Evolutionary conservation across 2,329 filamentous ascomycete genomes (phyloP), one percentile per base, ranked within the genome.

Genomic region (Colletotrichum euphorbiae): DNA sequence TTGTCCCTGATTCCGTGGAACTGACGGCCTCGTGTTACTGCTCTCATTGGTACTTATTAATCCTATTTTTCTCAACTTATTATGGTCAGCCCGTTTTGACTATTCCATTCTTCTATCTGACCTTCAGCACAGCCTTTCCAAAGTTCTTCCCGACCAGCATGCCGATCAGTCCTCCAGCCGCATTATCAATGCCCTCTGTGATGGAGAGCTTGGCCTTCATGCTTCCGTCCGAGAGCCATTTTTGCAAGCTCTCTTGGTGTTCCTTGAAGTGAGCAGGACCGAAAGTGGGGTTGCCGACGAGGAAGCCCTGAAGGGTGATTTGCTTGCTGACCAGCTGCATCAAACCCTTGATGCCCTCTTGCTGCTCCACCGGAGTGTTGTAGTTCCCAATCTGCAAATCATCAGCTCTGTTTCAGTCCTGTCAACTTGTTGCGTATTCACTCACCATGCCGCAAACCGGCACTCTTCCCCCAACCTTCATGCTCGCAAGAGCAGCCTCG

Each of bases 131-230:
- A 15, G 93, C 91, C 86, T 97, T 97, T 72, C 93, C 93, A 80
- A 94, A 92, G 82, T 97, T 97, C 79, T 91, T 86, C 52, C 93
- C 93, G 73, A 87, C 77, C 59, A 96, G 84, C 82, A 97, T 89
- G 15, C 89, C 91, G 11, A 95, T 80, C 66, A 97, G 83, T 0
- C 90, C 93, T 61, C 94, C 87, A 3, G 88, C 82, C 0, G 90
- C 90, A 13, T 92, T 89, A 69, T 97, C 93, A 67, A 97, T 94
- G 13, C 93, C 93, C 62, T 90, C 84, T 0, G 90, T 93, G 65
- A 92, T 82, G 72, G 85, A 81, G 67, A 91, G 82, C 79, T 90
- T 89, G 50, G 88, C 85, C 83, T 92, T 92, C 82, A 97, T 87
- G 5, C 84, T 89, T 11, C 91, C 93, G 3, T 96, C 92, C n/a